Conservation (phyloP, 2,329 filamentous ascomycete genomes). For the Aspergillus tamarii region DNA sequence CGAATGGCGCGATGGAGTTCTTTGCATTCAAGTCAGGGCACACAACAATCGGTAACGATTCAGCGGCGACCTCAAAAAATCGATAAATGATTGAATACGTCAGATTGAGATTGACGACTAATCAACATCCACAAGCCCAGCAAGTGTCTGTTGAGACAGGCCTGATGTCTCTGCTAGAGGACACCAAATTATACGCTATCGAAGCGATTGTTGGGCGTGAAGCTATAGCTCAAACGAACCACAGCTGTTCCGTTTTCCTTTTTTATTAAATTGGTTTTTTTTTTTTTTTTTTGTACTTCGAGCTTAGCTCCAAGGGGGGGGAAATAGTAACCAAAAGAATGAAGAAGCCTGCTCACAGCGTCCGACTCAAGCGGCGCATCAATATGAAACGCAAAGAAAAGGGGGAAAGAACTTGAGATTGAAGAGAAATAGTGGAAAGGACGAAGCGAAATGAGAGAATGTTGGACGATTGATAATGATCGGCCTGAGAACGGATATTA, state of each 20-base stretch:
- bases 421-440: slow-evolving; percentile 14
- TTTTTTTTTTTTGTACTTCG: slow-evolving; percentile 9
- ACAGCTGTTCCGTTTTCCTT: slow-evolving; percentile 22
- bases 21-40: neutral
- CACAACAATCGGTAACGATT: neutral
- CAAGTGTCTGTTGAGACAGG: slow-evolving; percentile 32
- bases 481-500: slow-evolving; percentile 20
- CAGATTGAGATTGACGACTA: slow-evolving; percentile 9
- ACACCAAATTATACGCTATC: slow-evolving; percentile 24
- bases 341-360: slow-evolving; percentile 41
- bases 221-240: slow-evolving; percentile 11
- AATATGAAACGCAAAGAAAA: slow-evolving; percentile 28
- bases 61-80: neutral
- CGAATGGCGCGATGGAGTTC: neutral
- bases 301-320: neutral
- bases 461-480: slow-evolving; percentile 26
- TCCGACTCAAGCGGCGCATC: slow-evolving; percentile 40
- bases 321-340: no score
- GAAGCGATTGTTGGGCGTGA: slow-evolving; percentile 11
- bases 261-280: slow-evolving; percentile 3
- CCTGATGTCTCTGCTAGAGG: slow-evolving; percentile 26
- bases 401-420: slow-evolving; percentile 22
- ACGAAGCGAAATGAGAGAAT: slow-evolving; percentile 18
- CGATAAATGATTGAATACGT: neutral
- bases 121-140: slow-evolving; percentile 31